Conservation (phyloP, 2,329 filamentous ascomycete genomes). For the Pseudopyricularia cyperi region DNA sequence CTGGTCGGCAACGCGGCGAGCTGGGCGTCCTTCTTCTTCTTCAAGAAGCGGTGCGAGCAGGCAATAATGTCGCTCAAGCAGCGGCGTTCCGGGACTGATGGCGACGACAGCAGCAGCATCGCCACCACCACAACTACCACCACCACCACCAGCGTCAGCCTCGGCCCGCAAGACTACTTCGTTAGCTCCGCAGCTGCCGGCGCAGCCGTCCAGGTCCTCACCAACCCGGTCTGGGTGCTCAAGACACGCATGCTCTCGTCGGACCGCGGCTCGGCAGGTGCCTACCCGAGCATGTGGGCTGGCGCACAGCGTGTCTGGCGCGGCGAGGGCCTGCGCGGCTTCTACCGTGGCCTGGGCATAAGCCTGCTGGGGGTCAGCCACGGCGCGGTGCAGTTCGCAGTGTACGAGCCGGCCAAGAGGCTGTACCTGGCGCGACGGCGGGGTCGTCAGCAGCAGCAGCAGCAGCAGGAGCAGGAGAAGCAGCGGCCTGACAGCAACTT, state of each 20-base stretch:
- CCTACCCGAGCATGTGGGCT: slow-evolving; percentile 65
- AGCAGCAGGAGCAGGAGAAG: neutral
- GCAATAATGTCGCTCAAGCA: slow-evolving; percentile 22
- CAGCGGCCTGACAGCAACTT: no score
- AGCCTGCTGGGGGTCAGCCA: slow-evolving; percentile 80
- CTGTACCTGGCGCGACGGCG: slow-evolving; percentile 37
- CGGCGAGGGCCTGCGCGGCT: slow-evolving; percentile 63
- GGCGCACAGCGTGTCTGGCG: slow-evolving; percentile 55
- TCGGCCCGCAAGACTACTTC: slow-evolving; percentile 55
- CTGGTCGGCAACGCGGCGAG: slow-evolving; percentile 79
- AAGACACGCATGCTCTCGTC: slow-evolving; percentile 95
- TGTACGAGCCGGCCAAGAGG: slow-evolving; percentile 63
- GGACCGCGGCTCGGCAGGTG: slow-evolving; percentile 58
- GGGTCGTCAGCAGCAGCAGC: slow-evolving; percentile 4
- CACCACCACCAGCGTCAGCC: neutral
- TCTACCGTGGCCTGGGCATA: slow-evolving; percentile 78
- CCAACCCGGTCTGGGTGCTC: slow-evolving; percentile 95
- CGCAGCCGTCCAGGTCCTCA: slow-evolving; percentile 64
- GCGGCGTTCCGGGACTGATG: neutral
- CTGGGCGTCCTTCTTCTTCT: slow-evolving; percentile 89
- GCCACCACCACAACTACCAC: no score
- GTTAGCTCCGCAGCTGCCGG: slow-evolving; percentile 59
- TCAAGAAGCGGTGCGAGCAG: slow-evolving; percentile 45
- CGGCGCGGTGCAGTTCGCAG: slow-evolving; percentile 89
- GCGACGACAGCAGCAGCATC: slow-evolving; percentile 7